These are phyloP conservation scores for Xylaria sp. DNA, from an alignment of 2,329 filamentous ascomycete species.

Conservation along the genomic window DNA sequence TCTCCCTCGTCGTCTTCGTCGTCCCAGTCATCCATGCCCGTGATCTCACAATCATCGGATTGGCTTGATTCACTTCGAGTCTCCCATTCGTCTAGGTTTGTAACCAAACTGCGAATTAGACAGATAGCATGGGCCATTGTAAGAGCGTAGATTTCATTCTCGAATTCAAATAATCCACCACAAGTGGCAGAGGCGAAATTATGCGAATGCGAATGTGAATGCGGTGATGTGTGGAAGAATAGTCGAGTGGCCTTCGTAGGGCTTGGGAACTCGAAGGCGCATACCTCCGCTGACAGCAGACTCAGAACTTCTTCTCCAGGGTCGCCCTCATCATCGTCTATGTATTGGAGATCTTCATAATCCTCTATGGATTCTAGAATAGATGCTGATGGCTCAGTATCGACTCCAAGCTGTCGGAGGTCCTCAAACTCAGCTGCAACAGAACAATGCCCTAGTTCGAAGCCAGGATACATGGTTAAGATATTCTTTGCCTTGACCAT, in stretches of 20 bases:
- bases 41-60: slow-evolving; percentile 33
- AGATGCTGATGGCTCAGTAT: background rate
- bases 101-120: slow-evolving; percentile 3
- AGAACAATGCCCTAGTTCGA: slow-evolving; percentile 34
- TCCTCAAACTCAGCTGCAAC: slow-evolving; percentile 34
- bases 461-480: slow-evolving; percentile 23
- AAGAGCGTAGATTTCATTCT: slow-evolving; percentile 12
- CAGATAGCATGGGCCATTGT: slow-evolving; percentile 30
- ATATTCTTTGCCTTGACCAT: slow-evolving; percentile 29
- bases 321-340: background rate
- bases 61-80: slow-evolving; percentile 14
- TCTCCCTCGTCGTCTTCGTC: slow-evolving; percentile 29
- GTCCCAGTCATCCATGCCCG: slow-evolving; percentile 31
- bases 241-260: slow-evolving; percentile 7
- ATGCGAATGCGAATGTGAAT: slow-evolving; percentile 16
- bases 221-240: slow-evolving; percentile 28
- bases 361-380: background rate
- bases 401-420: slow-evolving; percentile 21
- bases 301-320: slow-evolving; percentile 10
- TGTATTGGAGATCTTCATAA: background rate
- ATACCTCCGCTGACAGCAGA: slow-evolving; percentile 28
- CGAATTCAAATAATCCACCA: slow-evolving; percentile 24
- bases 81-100: background rate
- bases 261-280: slow-evolving; percentile 19
- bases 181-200: slow-evolving; percentile 27